Evolutionary conservation across 1,139 yeast species (phyloP), one percentile per base, ranked within the genome.

Genomic region (Blastobotrys ciferrii): DNA sequence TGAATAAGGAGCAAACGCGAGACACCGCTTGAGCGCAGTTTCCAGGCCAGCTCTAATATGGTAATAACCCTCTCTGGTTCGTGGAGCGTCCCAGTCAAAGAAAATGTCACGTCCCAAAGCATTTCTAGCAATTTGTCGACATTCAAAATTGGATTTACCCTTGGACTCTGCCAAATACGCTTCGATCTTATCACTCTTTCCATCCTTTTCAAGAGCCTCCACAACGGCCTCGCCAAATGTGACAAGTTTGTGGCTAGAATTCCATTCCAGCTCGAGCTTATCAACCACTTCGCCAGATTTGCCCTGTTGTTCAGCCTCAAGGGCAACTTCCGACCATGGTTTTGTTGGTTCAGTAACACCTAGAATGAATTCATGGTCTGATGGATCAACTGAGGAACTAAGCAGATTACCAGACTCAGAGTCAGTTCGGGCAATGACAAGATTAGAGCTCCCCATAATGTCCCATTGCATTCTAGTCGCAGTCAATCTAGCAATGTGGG

Each of bases 381-480:
- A 61, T 20, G 80, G 76, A 57, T 81, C 87, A 32, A 80, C 72
- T 12, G 75, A 73, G 18, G 81, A 75, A 43, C 80, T 76, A 38
- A 81, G 63, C 51, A 81, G 66, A 41, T 74, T 76, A 6, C 81
- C 78, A 45, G 81, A 77, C 57, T 80, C 81, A 15, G 83, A 74
- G 58, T 81, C 86, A 2, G 82, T 76, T 52, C 86, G 67, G 2
- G 86, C 84, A 67, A 81, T 80, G 19, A 80, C 62, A 54, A 81
- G 63, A 61, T 80, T 80, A 52, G 76, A 77, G 4, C 81, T 69
- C 7, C 81, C 81, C 82, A 80, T 77, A 37, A 81, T 69, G 63
- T 81, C 87, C 78, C 84, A 78, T 58, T 81, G 84, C 62, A 81
- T 67, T 55, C 87, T 71, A 1, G 84, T 78, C 7, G 86, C 83